phyloP scores from a whole-genome alignment of 441 rosid genomes.

The Pelargonium citronellum region DNA sequence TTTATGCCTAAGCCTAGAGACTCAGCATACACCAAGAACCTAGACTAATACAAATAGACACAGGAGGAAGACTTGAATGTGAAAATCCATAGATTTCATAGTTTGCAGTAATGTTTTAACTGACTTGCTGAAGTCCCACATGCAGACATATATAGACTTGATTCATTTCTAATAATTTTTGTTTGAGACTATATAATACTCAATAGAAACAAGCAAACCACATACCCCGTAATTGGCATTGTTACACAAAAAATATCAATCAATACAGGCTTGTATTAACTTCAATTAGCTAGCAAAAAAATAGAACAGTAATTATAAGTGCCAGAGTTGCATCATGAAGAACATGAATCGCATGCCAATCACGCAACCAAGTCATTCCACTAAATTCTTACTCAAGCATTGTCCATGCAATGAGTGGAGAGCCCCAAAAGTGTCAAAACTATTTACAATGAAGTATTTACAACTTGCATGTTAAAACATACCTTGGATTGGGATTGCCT shows the following conservation, averaged over 20 bases:
- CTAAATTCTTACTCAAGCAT: conserved; percentile 4
- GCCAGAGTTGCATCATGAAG: background rate
- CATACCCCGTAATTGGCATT: background rate
- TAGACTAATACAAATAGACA: background rate
- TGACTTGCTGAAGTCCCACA: background rate
- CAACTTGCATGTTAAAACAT: conserved; percentile 9
- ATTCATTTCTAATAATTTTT: background rate
- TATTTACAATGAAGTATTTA: background rate
- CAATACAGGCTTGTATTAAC: background rate
- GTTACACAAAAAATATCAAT: background rate
- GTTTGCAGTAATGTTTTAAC: background rate
- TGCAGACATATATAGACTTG: background rate
- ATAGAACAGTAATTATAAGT: background rate
- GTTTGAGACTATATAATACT: background rate
- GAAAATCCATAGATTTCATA: background rate
- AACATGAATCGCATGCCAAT: background rate
- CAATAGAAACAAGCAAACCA: background rate
- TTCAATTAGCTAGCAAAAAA: background rate
- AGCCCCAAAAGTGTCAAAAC: conserved; percentile 3
- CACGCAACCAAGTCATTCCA: conserved; percentile 10
- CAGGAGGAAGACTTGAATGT: background rate
- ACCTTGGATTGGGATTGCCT: conserved; percentile 98
- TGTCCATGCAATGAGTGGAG: background rate
- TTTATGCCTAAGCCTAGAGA: background rate
- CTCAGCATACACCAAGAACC: background rate